Base-by-base conservation (phyloP, 177 flowering plant genomes). In the Tripterygium wilfordii region DNA sequence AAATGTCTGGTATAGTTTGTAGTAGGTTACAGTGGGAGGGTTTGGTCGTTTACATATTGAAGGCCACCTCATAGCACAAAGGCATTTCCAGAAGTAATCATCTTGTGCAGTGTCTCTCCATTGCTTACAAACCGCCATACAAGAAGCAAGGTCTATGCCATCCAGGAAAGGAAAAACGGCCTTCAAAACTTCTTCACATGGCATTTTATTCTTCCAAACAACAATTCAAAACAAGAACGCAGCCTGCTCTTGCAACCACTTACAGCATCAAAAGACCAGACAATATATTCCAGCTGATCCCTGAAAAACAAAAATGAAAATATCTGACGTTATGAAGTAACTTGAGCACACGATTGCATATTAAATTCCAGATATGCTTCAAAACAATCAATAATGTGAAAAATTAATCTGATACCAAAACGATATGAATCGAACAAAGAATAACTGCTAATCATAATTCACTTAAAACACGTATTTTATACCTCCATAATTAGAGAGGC, bases 21-120 rank as follows among this genome's bases (percentile, higher is more conserved):
- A 62, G 66, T 84, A 90, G 19, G 85, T 70, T 22, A 55, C 26
- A 26, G 67, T 58, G 2, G 80, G 79, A 36, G 83, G 73, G 13
- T 63, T 56, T 9, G 80, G 69, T 19, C 57, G 67, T 60, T 79
- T 87, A 70, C 91, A 84, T 41, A 79, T 45, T 4, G 97, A 90
- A 35, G 97, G 97, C 97, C 96, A 90, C 66, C 74, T 80, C 74
- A 76, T 82, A 35, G 80, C 76, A 56, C 96, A 90, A 1, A 68
- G 16, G 50, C 91, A 81, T 69, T 85, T 88, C 98, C 97, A 90
- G 38, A 83, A 74, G 75, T 76, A 90, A 60, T 90, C 98, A 57
- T 90, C 96, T 43, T 25, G 56, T 2, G 89, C 95, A 47, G 81
- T 58, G 19, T 75, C 80, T 52, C 71, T 68, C 98, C 98, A 90